Evolutionary conservation across 768 basidiomycete species (phyloP).

Genomic region (Trametes maxima): DNA sequence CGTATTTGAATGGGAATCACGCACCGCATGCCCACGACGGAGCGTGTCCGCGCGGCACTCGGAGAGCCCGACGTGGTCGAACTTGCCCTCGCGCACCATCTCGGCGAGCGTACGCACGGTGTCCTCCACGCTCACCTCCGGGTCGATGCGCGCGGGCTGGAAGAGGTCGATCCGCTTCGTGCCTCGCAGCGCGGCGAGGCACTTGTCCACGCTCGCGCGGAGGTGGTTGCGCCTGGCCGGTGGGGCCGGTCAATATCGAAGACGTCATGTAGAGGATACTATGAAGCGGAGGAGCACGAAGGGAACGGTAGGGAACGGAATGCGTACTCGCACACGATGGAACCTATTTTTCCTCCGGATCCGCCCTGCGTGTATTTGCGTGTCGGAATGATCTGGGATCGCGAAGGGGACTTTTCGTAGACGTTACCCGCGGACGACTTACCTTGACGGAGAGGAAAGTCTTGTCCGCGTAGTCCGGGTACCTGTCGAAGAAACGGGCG

Average conservation of each 20-base stretch:
- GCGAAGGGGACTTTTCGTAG: background rate
- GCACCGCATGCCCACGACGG: conserved; percentile 35
- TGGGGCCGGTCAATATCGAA: background rate
- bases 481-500: conserved; percentile 49
- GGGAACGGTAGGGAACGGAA: background rate
- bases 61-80: conserved; percentile 60
- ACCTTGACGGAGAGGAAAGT: conserved; percentile 54
- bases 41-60: conserved; percentile 55
- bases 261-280: background rate
- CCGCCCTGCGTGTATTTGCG: background rate
- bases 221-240: conserved; percentile 44
- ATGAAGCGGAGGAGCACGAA: background rate
- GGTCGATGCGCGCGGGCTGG: conserved; percentile 51
- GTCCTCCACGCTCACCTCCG: conserved; percentile 38
- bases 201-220: conserved; percentile 45
- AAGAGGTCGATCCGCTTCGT: conserved; percentile 62
- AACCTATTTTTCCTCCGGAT: background rate
- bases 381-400: background rate
- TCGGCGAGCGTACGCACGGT: conserved; percentile 41
- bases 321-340: background rate
- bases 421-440: no score
- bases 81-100: conserved; percentile 54
- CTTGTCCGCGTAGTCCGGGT: conserved; percentile 46
- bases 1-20: background rate
- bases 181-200: conserved; percentile 47